These are phyloP conservation scores for Strobilomyces dryophilus DNA, from an alignment of 768 basidiomycete genomes.

Conservation along the genomic window DNA sequence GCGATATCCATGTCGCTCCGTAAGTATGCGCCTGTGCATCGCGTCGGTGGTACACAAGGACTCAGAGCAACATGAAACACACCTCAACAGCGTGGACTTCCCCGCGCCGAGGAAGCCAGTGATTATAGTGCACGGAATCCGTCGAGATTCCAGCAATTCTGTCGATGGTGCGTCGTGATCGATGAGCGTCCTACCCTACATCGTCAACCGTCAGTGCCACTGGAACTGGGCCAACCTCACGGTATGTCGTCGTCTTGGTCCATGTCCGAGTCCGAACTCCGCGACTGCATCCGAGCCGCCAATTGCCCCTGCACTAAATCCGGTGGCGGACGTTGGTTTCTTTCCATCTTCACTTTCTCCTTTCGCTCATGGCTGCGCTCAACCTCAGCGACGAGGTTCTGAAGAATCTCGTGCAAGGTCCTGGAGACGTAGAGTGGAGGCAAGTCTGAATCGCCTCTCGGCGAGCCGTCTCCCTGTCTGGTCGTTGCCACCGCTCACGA, in stretches of 20 bases:
- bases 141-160: conserved; percentile 17
- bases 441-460: conserved; percentile 27
- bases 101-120: conserved; percentile 94
- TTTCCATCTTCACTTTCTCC: background rate
- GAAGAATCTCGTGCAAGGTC: conserved; percentile 67
- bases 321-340: background rate
- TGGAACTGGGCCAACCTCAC: conserved; percentile 26
- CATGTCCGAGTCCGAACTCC: conserved; percentile 35
- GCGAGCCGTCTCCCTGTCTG: background rate
- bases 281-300: conserved; percentile 17
- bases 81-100: conserved; percentile 90
- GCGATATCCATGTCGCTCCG: conserved; percentile 88
- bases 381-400: conserved; percentile 38
- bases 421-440: conserved; percentile 84
- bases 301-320: conserved; percentile 5
- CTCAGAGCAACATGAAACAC: background rate
- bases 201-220: conserved; percentile 8
- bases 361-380: conserved; percentile 17
- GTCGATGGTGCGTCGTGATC: conserved; percentile 17
- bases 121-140: conserved; percentile 88
- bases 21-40: conserved; percentile 69
- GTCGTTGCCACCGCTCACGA: conserved; percentile 10
- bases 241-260: conserved; percentile 60
- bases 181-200: conserved; percentile 27
- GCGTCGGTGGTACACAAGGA: background rate